phyloP scores from a whole-genome alignment of 1,284 basidiomycete genomes.

The Sanguinoderma infundibulare region DNA sequence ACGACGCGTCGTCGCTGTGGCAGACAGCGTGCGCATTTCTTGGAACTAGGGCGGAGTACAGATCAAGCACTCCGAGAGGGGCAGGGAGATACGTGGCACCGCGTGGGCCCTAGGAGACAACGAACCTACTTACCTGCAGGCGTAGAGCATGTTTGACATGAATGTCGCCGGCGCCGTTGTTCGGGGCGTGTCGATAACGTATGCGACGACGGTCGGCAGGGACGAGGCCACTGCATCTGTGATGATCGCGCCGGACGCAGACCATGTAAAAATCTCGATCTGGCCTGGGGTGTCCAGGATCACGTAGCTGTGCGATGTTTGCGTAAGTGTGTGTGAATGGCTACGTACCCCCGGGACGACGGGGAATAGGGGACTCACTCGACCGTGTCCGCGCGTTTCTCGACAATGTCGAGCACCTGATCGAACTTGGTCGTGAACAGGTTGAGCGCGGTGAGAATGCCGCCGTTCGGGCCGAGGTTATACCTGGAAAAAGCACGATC shows the following conservation, averaged over 20 bases:
- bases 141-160: conserved; percentile 99
- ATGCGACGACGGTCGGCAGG: conserved; percentile 93
- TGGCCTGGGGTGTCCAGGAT: conserved; percentile 98
- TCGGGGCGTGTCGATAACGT: conserved; percentile 97
- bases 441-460: conserved; percentile 96
- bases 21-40: too few relatives aligned
- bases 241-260: conserved; percentile 97
- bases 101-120: not conserved
- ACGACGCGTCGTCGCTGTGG: not conserved
- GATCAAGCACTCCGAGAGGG: too few relatives aligned
- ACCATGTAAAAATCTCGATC: conserved; percentile 99
- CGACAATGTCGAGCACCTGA: conserved; percentile 91
- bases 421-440: conserved; percentile 99
- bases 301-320: conserved; percentile 69
- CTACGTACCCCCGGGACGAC: too few relatives aligned
- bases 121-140: conserved; percentile 77
- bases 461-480: conserved; percentile 97
- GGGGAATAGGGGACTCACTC: too few relatives aligned
- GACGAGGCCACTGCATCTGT: conserved; percentile 97
- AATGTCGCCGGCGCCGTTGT: conserved; percentile 97
- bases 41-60: too few relatives aligned
- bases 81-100: too few relatives aligned
- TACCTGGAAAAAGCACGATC: conserved; percentile 62
- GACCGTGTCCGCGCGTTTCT: conserved; percentile 87
- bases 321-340: not conserved